phyloP scores from a whole-genome alignment of 441 rosid species.

The Erodium texanum region DNA sequence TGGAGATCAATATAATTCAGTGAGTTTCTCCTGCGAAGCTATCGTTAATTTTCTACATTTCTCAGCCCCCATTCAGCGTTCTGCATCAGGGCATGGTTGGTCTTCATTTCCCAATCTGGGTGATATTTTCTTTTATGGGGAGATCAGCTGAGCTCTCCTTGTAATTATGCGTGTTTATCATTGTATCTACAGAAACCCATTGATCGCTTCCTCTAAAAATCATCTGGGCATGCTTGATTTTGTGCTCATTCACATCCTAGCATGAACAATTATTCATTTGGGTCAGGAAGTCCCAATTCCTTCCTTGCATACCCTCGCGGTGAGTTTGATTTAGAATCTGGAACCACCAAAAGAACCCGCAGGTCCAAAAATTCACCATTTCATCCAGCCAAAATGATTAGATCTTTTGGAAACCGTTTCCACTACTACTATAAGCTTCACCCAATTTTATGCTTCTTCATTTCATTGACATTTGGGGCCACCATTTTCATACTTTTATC shows the following conservation, averaged over 20 bases:
- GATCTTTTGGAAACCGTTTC: constrained; percentile 42
- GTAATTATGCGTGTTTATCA: constrained; percentile 2
- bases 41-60: neutral
- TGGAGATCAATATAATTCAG: neutral
- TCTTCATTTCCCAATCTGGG: neutral
- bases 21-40: neutral
- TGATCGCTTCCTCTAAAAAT: constrained; percentile 11
- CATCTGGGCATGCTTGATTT: constrained; percentile 39
- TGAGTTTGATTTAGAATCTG: constrained; percentile 80
- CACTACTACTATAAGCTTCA: constrained; percentile 52
- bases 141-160: too few relatives aligned
- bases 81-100: constrained; percentile 9
- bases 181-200: constrained; percentile 10
- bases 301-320: constrained; percentile 61
- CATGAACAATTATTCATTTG: constrained; percentile 54
- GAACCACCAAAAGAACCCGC: constrained; percentile 45
- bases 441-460: constrained; percentile 38
- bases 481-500: constrained; percentile 44
- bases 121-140: too few relatives aligned
- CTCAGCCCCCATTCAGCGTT: neutral
- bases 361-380: constrained; percentile 39
- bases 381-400: constrained; percentile 45
- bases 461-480: constrained; percentile 55
- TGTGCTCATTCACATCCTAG: constrained; percentile 21
- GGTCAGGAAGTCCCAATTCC: constrained; percentile 44